Evolutionary conservation across 208 protist genomes (phyloP), one percentile per base, ranked within the genome.

Genomic region (Leishmania mexicana): DNA sequence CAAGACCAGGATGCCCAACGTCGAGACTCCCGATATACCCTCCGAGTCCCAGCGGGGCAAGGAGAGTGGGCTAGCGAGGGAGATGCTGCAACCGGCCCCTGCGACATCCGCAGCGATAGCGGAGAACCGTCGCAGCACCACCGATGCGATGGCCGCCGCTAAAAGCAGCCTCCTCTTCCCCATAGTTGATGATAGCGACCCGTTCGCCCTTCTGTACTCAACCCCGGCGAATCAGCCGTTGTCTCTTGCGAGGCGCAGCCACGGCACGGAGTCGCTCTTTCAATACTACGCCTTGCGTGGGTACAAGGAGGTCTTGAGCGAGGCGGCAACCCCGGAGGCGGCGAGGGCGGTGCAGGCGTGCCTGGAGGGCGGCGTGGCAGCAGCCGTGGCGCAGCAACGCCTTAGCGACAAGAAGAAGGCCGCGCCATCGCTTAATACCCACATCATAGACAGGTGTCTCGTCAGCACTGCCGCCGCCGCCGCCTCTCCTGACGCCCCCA

Each of bases 251-350:
- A 73, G 83, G 38, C 80, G 86, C 47, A 58, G 58, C 40, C 24
- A 79, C 40, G 57, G 80, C 19, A 72, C 70, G 11, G 81, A 83
- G 60, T 79, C 88, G 51, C 83, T 92, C 42, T 92, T 94, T 47
- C 76, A 85, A 57, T 94, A 92, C 81, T 94, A 94, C 54, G 78
- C 85, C 40, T 51, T 87, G 73, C 84, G 90, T n/a, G 90, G 90
- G 1, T 79, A 94, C 79, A 81, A 79, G 70, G 91, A 92, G 70
- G 45, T 92, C 21, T 17, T 90, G 53, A 67, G 38, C 65, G 57
- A 76, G 40, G 10, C 71, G 47, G 77, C 51, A 60, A 64, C 42
- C 45, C 78, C 54, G 3, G 79, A 87, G 15, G 80, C 79, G 47
- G 73, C 38, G 0, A 65, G 78, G 60, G 83, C 83, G n/a, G 79